Evolutionary conservation across 31 red algal species (phyloP).

Genomic region (Odonthalia washingtoniensis): DNA sequence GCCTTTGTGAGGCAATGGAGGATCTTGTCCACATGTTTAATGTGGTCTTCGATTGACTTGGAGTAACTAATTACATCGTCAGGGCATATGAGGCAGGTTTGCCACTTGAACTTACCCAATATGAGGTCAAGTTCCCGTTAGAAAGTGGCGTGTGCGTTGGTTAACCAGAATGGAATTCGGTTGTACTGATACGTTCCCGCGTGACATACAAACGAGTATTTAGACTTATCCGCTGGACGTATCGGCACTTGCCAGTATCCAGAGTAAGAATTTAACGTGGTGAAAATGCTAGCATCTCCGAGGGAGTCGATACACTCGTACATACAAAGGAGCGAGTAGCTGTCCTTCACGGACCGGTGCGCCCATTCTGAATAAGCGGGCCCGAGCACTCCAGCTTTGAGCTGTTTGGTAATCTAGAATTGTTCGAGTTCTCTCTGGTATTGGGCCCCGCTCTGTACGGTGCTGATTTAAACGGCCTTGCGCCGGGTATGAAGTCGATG

Average conservation of each 20-base stretch:
- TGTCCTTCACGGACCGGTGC: slow-evolving; percentile 39
- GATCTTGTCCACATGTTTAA: slow-evolving; percentile 2
- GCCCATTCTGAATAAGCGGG: no score
- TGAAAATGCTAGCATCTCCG: slow-evolving; percentile 25
- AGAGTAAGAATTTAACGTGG: slow-evolving; percentile 13
- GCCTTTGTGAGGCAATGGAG: background rate
- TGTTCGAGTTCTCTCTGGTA: no score
- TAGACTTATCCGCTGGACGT: background rate
- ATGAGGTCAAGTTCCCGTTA: slow-evolving; percentile 29
- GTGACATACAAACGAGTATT: slow-evolving; percentile 28
- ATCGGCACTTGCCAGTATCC: slow-evolving; percentile 38
- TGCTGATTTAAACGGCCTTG: no score
- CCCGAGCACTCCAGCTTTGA: no score
- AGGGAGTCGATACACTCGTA: slow-evolving; percentile 54
- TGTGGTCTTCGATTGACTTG: background rate
- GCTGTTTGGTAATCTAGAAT: no score
- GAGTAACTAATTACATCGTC: slow-evolving; percentile 24
- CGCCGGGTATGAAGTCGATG: no score
- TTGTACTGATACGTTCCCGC: slow-evolving; percentile 17
- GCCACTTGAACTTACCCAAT: slow-evolving; percentile 1
- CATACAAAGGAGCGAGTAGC: slow-evolving; percentile 49
- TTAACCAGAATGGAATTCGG: slow-evolving; percentile 48
- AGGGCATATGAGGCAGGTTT: slow-evolving; percentile 31
- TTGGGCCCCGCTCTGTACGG: no score
- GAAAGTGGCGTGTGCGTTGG: slow-evolving; percentile 47